Base-by-base conservation (phyloP, 2,329 filamentous ascomycete species). In the Dothideomycetes sp. region DNA sequence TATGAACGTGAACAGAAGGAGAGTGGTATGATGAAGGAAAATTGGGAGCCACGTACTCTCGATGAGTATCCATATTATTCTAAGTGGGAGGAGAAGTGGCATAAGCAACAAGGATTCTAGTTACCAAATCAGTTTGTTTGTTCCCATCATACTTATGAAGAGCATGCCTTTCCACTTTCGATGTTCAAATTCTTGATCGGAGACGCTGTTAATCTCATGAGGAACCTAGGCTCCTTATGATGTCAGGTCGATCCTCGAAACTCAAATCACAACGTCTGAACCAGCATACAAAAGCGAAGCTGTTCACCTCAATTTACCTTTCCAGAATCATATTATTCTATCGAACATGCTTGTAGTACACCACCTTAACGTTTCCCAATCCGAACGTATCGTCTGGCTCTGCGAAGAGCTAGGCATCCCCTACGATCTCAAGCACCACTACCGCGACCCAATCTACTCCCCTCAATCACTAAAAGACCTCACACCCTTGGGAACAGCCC, bases 71-170 rank as follows among this genome's bases (percentile, higher is more conserved):
- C 85, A 1, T 89, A 76, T 59, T 93, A 80, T 57, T 75, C 73
- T 1, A 78, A 78, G 0, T 93, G 85, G 85, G 70, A 80, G 62
- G 73, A 75, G 56, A 85, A 82, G 57, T 88, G 83, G 83, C 69
- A 71, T 56, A 57, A 63, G 3, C 65, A 74, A 56, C 78, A 83
- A 53, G 78, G 77, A 0, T 82, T 74, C 52, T 37, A 13, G 15
- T 25, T 12, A 8, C 8, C 7, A 8, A 7, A 12, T 12, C 8
- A 25, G 23, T 25, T 25, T 25, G 7, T 12, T 25, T 25, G 23
- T 25, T 25, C 12, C 23, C n/a, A n/a, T n/a, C n/a, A n/a, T n/a
- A n/a, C n/a, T n/a, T n/a, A n/a, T n/a, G n/a, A n/a, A n/a, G n/a
- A n/a, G n/a, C n/a, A n/a, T n/a, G n/a, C n/a, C n/a, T n/a, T n/a